Evolutionary conservation across 1,284 basidiomycete species (phyloP).

Genomic region (Ceratobasidium sp.): DNA sequence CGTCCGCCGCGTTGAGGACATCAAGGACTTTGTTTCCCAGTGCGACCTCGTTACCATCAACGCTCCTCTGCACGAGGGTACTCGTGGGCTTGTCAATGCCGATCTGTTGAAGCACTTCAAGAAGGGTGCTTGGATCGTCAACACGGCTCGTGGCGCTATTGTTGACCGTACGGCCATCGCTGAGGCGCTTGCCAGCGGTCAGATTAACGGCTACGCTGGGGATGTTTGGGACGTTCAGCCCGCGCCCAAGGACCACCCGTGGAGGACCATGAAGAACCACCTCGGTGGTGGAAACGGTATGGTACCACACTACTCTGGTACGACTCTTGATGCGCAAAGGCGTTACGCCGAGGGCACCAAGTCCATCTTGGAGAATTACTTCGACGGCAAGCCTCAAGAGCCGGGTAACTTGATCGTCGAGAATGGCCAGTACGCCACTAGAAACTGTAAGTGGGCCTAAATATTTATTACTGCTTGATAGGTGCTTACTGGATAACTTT

Average conservation of each 20-base stretch:
- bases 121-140: constrained; percentile 88
- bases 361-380: constrained; percentile 84
- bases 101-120: constrained; percentile 91
- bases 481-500: not conserved
- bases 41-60: constrained; percentile 91
- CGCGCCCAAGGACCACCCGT: constrained; percentile 85
- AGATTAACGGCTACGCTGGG: constrained; percentile 74
- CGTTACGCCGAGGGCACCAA: constrained; percentile 87
- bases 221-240: constrained; percentile 86
- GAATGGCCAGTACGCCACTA: constrained; percentile 59
- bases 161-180: constrained; percentile 86
- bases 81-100: constrained; percentile 81
- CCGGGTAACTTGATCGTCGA: constrained; percentile 85
- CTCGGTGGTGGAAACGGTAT: constrained; percentile 84
- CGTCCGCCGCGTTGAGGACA: constrained; percentile 80
- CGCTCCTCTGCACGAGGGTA: constrained; percentile 91
- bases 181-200: constrained; percentile 80
- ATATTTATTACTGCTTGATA: not conserved
- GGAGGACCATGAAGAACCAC: constrained; percentile 85
- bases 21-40: constrained; percentile 85
- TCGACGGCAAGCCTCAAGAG: constrained; percentile 73
- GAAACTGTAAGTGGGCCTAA: constrained; percentile 51
- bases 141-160: constrained; percentile 95
- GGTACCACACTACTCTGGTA: constrained; percentile 84
- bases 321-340: constrained; percentile 90